phyloP scores from a whole-genome alignment of 371 early-diverging fungal species.

The Lichtheimia corymbifera region DNA sequence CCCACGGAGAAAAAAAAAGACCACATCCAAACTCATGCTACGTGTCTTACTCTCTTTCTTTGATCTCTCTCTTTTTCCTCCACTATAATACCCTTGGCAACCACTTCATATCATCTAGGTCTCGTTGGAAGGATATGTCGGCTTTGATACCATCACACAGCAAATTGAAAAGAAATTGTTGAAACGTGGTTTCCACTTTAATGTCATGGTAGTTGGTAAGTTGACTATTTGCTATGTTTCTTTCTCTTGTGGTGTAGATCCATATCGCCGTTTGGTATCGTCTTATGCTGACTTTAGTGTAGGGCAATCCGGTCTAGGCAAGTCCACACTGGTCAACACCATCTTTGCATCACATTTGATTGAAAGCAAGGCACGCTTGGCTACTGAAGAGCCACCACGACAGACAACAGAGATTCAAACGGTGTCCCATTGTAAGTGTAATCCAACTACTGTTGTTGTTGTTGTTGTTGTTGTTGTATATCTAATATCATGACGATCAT shows the following conservation, averaged over 20 bases:
- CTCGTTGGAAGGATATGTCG: constrained; percentile 81
- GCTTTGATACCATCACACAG: constrained; percentile 92
- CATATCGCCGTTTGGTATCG: neutral
- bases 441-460: neutral
- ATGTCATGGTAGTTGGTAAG: constrained; percentile 92
- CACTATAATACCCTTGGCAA: too few species aligned
- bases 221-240: neutral
- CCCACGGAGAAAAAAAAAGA: neutral
- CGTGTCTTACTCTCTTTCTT: neutral
- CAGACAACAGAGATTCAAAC: constrained; percentile 87
- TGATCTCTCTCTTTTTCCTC: too few species aligned
- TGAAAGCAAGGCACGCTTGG: constrained; percentile 80
- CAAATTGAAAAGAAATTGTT: constrained; percentile 93
- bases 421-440: constrained; percentile 69
- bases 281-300: constrained; percentile 1
- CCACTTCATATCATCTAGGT: constrained; percentile 12
- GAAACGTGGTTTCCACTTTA: constrained; percentile 93
- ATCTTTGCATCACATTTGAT: constrained; percentile 85
- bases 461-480: neutral
- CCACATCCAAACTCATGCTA: neutral
- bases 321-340: constrained; percentile 98
- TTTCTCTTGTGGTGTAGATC: neutral
- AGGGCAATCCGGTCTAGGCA: constrained; percentile 98
- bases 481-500: neutral
- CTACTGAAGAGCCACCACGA: constrained; percentile 73